Base-by-base conservation (phyloP, 176 grass and related monocot genomes). In the Carex scoparia region DNA sequence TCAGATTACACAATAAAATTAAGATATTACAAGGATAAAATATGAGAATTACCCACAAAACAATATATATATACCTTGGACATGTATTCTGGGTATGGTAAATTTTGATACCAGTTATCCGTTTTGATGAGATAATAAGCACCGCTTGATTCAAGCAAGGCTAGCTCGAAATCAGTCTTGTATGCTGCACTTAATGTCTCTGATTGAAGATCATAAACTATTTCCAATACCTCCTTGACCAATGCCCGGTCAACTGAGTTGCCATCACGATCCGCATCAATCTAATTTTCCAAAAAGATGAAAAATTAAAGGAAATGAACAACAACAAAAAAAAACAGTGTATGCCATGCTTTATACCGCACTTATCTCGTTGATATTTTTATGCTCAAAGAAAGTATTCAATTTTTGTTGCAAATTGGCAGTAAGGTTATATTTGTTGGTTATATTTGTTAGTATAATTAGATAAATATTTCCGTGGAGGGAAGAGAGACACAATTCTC, bases 161-260 rank as follows among this genome's bases (percentile, higher is more conserved):
- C 85, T 84, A 87, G 87, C 89, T 98, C 95, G 82, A 98, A 98
- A 80, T 98, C 92, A 87, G 88, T 91, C 81, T 90, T 86, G 27
- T 98, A 98, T 30, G 56, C 82, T 5, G 3, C n/a, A 5, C 87
- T 91, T 87, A 90, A 91, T 69, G 13, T 91, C 14, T 90, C 87
- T 65, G 89, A 87, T 37, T 91, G 87, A 84, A 94, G 92, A 84
- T 94, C 89, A 82, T 94, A 89, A 88, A 94, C 89, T 87, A 90
- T 94, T 84, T 94, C 92, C 64, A 98, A 78, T 42, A 98, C 88
- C 74, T 94, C 92, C 84, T 98, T 98, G 62, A 98, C 57, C 7
- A 94, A 83, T 19, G 92, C 92, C 69, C 91, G 86, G 78, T 98
- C 92, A 70, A 94, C 90, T 83, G 91, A 87, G 80, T 93, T 87